Evolutionary conservation across 768 basidiomycete species (phyloP).

Genomic region (Phanerodontia chrysosporium): DNA sequence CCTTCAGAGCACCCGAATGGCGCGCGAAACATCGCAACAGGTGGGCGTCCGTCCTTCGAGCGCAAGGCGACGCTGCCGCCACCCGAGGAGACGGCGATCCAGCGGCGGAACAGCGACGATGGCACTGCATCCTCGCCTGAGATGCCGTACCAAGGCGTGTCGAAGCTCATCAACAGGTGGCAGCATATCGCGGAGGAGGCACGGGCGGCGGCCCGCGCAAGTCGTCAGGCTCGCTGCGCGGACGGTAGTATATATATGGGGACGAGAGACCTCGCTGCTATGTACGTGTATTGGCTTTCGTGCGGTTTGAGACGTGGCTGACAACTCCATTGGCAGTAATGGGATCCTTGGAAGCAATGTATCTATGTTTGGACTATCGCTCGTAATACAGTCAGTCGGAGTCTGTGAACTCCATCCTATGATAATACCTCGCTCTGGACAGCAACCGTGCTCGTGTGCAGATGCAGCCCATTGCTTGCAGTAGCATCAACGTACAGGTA

Average conservation of each 20-base stretch:
- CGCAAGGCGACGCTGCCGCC: background rate
- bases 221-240: background rate
- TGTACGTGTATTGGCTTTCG: background rate
- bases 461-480: no score
- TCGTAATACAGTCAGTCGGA: background rate
- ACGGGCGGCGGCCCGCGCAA: background rate
- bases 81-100: background rate
- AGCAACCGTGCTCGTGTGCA: no score
- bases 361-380: background rate
- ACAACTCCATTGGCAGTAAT: background rate
- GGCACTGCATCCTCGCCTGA: constrained; percentile 80
- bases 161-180: constrained; percentile 85
- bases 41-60: constrained; percentile 8
- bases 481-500: no score
- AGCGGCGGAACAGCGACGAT: background rate
- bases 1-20: constrained; percentile 8
- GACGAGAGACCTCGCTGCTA: background rate
- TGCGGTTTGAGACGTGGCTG: background rate
- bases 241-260: background rate
- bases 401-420: no score
- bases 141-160: constrained; percentile 76
- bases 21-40: constrained; percentile 2
- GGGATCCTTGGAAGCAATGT: background rate
- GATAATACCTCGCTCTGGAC: no score
- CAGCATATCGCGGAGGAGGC: constrained; percentile 69